Evolutionary conservation across 2,329 filamentous ascomycete genomes (phyloP).

Genomic region (Rhynchosporium secalis): DNA sequence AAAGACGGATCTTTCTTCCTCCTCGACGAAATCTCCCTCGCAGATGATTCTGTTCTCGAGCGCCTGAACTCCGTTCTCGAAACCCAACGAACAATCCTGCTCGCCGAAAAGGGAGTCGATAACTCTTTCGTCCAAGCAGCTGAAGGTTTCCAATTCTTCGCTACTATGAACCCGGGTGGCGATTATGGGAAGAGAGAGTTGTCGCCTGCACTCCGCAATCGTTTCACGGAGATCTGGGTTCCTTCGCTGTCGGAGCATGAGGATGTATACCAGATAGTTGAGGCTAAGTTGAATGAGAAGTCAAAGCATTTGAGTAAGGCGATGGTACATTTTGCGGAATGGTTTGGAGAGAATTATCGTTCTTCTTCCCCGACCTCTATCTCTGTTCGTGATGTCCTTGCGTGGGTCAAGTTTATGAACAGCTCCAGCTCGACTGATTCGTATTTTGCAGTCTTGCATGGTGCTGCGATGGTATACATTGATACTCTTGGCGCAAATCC

Average conservation of each 20-base stretch:
- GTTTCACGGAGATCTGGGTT: constrained; percentile 99
- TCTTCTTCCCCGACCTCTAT: constrained; percentile 73
- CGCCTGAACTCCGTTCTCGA: constrained; percentile 96
- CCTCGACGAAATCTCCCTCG: constrained; percentile 95
- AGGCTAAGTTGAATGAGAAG: constrained; percentile 64
- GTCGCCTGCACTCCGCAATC: constrained; percentile 90
- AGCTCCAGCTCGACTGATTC: constrained; percentile 45
- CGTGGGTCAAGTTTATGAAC: constrained; percentile 94
- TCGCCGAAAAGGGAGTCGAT: constrained; percentile 89
- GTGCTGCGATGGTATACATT: constrained; percentile 92
- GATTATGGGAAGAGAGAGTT: constrained; percentile 98
- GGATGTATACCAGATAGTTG: constrained; percentile 85
- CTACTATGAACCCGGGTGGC: constrained; percentile 98
- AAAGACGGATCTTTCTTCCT: constrained; percentile 86
- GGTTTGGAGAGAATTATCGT: constrained; percentile 85
- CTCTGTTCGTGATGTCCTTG: constrained; percentile 87
- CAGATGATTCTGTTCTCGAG: constrained; percentile 95
- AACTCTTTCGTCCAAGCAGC: constrained; percentile 76
- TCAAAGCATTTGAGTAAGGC: constrained; percentile 60
- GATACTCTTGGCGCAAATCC: constrained; percentile 95
- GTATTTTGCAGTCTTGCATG: constrained; percentile 66
- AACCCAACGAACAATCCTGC: constrained; percentile 76
- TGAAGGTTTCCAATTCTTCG: constrained; percentile 89
- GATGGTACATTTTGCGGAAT: constrained; percentile 85
- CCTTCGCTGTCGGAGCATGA: constrained; percentile 80